Conservation (phyloP, 2,329 filamentous ascomycete genomes). For the Aspergillus ustus region DNA sequence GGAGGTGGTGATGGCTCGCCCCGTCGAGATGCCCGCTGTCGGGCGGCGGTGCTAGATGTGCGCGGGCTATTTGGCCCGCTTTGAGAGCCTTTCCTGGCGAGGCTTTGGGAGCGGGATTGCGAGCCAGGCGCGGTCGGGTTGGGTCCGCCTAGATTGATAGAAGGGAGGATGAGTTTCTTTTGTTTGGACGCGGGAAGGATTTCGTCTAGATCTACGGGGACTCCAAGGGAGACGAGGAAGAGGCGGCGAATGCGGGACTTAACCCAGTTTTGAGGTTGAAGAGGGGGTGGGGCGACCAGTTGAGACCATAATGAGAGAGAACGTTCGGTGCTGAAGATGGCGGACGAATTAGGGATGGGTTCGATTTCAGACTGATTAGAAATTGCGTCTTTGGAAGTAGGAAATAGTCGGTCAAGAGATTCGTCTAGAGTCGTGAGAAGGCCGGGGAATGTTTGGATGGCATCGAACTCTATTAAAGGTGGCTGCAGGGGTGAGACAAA, state of each 20-base stretch:
- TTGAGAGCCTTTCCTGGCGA: slow-evolving; percentile 36
- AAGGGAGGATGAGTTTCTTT: slow-evolving; percentile 94
- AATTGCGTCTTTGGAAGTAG: slow-evolving; percentile 41
- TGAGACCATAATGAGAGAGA: slow-evolving; percentile 95
- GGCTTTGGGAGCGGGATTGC: slow-evolving; percentile 43
- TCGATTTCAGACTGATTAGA: slow-evolving; percentile 42
- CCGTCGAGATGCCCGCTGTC: slow-evolving; percentile 40
- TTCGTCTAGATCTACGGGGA: slow-evolving; percentile 95
- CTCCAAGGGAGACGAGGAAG: slow-evolving; percentile 92
- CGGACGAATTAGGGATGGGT: slow-evolving; percentile 47
- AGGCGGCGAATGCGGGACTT: slow-evolving; percentile 91
- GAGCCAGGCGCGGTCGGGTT: slow-evolving; percentile 62
- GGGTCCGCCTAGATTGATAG: slow-evolving; percentile 64
- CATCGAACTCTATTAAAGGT: slow-evolving; percentile 57
- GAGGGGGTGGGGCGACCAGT: slow-evolving; percentile 88
- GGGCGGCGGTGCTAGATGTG: slow-evolving; percentile 35
- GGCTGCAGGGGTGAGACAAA: slow-evolving; percentile 30
- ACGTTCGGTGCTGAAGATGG: slow-evolving; percentile 81
- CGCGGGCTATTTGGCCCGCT: slow-evolving; percentile 27
- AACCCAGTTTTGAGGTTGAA: slow-evolving; percentile 97
- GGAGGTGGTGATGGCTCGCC: slow-evolving; percentile 68
- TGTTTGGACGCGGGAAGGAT: slow-evolving; percentile 96
- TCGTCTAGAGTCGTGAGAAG: slow-evolving; percentile 44
- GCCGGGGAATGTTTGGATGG: slow-evolving; percentile 52
- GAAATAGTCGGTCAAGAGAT: slow-evolving; percentile 51